phyloP scores from a whole-genome alignment of 1,139 yeast species.

The Blastobotrys buckinghamii region DNA sequence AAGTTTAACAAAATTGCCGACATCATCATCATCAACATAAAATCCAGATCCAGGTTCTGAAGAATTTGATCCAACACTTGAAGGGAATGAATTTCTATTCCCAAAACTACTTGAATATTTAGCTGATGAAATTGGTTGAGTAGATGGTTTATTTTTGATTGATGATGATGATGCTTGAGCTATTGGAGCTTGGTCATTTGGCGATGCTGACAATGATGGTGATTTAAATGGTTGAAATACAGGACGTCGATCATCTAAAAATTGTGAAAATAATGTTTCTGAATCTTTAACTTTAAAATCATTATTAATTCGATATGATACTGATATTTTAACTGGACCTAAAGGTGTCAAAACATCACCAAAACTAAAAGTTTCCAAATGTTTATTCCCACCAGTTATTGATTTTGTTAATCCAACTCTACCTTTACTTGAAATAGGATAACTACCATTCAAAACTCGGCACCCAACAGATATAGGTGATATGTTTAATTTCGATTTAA shows the following conservation, averaged over 20 bases:
- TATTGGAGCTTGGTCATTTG: slow-evolving; percentile 20
- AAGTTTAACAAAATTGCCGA: slow-evolving; percentile 74
- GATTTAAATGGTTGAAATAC: slow-evolving; percentile 35
- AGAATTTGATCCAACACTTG: slow-evolving; percentile 22
- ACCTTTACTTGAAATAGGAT: slow-evolving; percentile 74
- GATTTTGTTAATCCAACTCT: slow-evolving; percentile 76
- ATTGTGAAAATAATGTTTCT: slow-evolving; percentile 60
- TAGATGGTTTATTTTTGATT: background rate
- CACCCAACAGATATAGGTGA: slow-evolving; percentile 46
- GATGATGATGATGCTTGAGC: slow-evolving; percentile 7
- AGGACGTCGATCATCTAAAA: slow-evolving; percentile 38
- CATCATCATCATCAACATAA: slow-evolving; percentile 53
- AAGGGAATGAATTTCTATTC: slow-evolving; percentile 20
- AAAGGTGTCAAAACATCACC: slow-evolving; percentile 66
- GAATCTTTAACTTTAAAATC: slow-evolving; percentile 63
- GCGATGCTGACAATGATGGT: slow-evolving; percentile 35
- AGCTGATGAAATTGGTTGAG: background rate
- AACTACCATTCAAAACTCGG: slow-evolving; percentile 67
- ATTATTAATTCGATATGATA: slow-evolving; percentile 69
- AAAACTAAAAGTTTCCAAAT: slow-evolving; percentile 55
- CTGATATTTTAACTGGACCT: slow-evolving; percentile 69
- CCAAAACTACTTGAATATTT: slow-evolving; percentile 32
- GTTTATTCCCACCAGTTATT: slow-evolving; percentile 44
- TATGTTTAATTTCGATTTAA: slow-evolving; percentile 37
- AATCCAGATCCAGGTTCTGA: slow-evolving; percentile 35